Conservation (phyloP, 139 green algal genomes). For the Haematococcus sp. region DNA sequence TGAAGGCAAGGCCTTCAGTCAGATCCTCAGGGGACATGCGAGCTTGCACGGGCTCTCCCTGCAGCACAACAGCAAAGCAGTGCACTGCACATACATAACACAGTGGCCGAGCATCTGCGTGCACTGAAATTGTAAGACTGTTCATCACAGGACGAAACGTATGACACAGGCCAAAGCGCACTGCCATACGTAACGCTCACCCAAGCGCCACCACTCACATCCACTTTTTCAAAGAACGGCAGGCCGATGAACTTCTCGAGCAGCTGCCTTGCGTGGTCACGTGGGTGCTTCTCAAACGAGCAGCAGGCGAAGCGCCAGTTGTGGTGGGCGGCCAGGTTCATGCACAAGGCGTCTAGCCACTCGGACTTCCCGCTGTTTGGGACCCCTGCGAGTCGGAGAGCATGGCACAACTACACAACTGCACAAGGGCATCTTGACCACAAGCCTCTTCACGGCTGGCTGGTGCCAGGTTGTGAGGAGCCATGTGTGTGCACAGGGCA, state of each 20-base stretch:
- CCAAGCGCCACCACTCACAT: conserved; percentile 3
- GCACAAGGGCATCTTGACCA: no score
- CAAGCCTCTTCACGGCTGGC: no score
- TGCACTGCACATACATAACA: not conserved
- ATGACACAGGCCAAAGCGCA: no score
- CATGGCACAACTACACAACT: no score
- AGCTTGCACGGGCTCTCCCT: not conserved
- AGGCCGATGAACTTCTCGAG: conserved; percentile 83
- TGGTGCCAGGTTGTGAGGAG: no score
- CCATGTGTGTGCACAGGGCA: no score
- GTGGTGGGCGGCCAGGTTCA: conserved; percentile 77
- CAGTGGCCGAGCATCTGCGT: not conserved
- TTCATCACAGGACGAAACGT: no score
- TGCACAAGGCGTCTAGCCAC: conserved; percentile 93
- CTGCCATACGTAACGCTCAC: no score
- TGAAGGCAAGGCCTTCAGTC: conserved; percentile 66
- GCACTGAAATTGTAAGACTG: no score
- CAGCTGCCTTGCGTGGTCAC: conserved; percentile 82
- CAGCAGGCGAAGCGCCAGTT: conserved; percentile 91
- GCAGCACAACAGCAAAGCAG: conserved; percentile 7
- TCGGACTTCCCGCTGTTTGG: conserved; percentile 96
- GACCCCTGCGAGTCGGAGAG: conserved; percentile 48
- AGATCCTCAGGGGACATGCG: conserved; percentile 63
- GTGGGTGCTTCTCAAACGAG: conserved; percentile 83
- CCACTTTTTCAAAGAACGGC: conserved; percentile 60